A percentile compares a stretch with the other conserved stretches of the same genome.
These are phyloP conservation scores for Jamesozyma hellenica DNA, from an alignment of 805 yeast species.

Conservation along the genomic window DNA sequence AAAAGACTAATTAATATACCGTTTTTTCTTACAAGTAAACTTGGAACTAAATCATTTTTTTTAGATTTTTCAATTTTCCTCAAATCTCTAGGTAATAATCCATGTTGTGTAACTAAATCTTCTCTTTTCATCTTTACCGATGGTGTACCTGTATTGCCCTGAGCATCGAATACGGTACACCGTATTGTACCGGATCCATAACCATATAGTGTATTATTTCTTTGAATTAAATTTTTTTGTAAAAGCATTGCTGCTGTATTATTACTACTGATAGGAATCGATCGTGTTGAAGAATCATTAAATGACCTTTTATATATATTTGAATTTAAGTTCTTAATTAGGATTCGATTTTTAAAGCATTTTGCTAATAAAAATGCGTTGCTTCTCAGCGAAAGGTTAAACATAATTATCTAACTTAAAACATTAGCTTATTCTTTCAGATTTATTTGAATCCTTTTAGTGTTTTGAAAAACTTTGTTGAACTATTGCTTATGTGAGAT, in stretches of 20 bases:
- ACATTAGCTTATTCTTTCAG: no score
- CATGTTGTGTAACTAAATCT: conserved; percentile 62
- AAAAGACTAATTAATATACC: conserved; percentile 68
- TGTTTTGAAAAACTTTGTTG: no score
- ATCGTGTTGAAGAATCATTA: no score
- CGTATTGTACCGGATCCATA: conserved; percentile 39
- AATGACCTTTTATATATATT: no score
- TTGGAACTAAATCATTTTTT: conserved; percentile 59
- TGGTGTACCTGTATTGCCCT: conserved; percentile 60
- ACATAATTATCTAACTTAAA: no score
- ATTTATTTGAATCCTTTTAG: no score
- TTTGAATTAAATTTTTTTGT: conserved; percentile 32
- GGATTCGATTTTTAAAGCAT: no score
- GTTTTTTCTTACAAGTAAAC: conserved; percentile 63
- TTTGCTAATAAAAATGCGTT: no score
- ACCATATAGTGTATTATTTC: conserved; percentile 27
- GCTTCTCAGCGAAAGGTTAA: no score
- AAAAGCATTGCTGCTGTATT: conserved; percentile 25
- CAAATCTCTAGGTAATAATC: conserved; percentile 78
- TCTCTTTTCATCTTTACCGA: conserved; percentile 67
- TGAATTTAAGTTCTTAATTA: no score
- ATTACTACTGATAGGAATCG: neutral
- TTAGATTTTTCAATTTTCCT: conserved; percentile 72
- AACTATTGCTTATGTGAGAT: no score
- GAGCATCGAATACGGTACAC: conserved; percentile 69